A percentile compares a stretch with the other conserved stretches of the same genome.
Conservation (phyloP, 1,284 basidiomycete species). For the Hemileia vastatrix region DNA sequence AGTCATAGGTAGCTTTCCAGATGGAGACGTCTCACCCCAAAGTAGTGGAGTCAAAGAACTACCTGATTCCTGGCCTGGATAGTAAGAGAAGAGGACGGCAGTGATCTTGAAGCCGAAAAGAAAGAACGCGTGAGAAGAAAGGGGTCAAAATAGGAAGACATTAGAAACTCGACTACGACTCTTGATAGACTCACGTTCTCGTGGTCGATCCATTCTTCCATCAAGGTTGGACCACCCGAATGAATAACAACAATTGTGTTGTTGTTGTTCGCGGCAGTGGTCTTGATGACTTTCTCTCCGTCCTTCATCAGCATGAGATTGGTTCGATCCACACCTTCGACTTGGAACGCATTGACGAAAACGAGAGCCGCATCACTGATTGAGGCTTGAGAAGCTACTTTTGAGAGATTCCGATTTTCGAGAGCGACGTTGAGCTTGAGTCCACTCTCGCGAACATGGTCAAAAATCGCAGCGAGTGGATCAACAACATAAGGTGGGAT, state of each 20-base stretch:
- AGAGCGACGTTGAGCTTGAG: conserved; percentile 25
- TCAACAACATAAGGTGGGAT: conserved; percentile 28
- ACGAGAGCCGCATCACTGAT: conserved; percentile 35
- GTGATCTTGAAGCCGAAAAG: conserved; percentile 17
- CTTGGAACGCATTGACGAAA: conserved; percentile 28
- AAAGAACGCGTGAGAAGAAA: not conserved
- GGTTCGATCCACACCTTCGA: conserved; percentile 20
- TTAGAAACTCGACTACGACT: too few relatives aligned
- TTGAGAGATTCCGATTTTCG: conserved; percentile 26
- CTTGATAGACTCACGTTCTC: conserved; percentile 25
- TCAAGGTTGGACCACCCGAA: conserved; percentile 32
- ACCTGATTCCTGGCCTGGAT: conserved; percentile 23
- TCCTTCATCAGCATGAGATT: conserved; percentile 18
- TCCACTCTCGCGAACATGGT: conserved; percentile 19
- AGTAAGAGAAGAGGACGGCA: conserved; percentile 12
- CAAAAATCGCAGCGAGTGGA: conserved; percentile 27
- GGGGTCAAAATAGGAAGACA: too few relatives aligned
- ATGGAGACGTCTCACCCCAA: conserved; percentile 29
- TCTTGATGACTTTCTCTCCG: conserved; percentile 28
- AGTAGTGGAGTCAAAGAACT: conserved; percentile 26
- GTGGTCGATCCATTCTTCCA: conserved; percentile 24
- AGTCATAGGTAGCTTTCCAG: conserved; percentile 29
- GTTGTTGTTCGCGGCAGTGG: conserved; percentile 33
- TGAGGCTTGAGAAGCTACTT: conserved; percentile 30
- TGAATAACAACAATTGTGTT: conserved; percentile 43